These are phyloP conservation scores for Brettanomyces bruxellensis DNA, from an alignment of 805 yeast species.

Conservation along the genomic window DNA sequence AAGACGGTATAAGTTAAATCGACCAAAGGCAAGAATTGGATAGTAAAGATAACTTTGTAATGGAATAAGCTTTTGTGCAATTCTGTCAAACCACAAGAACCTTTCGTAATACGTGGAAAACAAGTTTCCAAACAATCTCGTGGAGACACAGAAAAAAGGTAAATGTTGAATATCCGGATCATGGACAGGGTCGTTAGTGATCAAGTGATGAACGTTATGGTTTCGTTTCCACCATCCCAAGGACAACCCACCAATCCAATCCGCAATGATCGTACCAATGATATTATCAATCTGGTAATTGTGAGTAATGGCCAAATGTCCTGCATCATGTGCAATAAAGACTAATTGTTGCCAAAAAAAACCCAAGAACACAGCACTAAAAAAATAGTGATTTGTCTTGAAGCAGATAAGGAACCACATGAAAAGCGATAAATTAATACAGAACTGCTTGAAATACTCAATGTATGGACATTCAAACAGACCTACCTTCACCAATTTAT, in stretches of 20 bases:
- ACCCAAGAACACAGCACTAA: constrained; percentile 62
- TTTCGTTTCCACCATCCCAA: constrained; percentile 94
- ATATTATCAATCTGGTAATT: constrained; percentile 67
- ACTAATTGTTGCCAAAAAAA: constrained; percentile 85
- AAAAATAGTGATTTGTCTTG: constrained; percentile 32
- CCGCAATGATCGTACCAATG: constrained; percentile 65
- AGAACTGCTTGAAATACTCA: constrained; percentile 60
- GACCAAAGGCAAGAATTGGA: constrained; percentile 71
- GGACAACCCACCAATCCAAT: constrained; percentile 80
- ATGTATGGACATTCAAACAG: constrained; percentile 66
- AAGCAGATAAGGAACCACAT: constrained; percentile 41
- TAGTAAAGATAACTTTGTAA: constrained; percentile 66
- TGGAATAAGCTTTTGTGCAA: constrained; percentile 51
- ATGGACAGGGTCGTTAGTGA: constrained; percentile 89
- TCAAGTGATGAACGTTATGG: constrained; percentile 86
- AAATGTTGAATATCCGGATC: constrained; percentile 93
- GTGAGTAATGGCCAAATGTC: constrained; percentile 78
- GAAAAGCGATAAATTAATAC: constrained; percentile 50
- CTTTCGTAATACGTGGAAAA: constrained; percentile 77
- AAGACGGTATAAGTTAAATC: constrained; percentile 75
- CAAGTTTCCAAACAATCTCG: constrained; percentile 56
- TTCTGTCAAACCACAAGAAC: constrained; percentile 54
- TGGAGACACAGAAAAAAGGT: constrained; percentile 83
- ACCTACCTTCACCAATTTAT: constrained; percentile 44
- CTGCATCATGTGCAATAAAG: constrained; percentile 86